phyloP scores from a whole-genome alignment of 371 early-diverging fungal genomes.

The Rhizopus arrhizus region DNA sequence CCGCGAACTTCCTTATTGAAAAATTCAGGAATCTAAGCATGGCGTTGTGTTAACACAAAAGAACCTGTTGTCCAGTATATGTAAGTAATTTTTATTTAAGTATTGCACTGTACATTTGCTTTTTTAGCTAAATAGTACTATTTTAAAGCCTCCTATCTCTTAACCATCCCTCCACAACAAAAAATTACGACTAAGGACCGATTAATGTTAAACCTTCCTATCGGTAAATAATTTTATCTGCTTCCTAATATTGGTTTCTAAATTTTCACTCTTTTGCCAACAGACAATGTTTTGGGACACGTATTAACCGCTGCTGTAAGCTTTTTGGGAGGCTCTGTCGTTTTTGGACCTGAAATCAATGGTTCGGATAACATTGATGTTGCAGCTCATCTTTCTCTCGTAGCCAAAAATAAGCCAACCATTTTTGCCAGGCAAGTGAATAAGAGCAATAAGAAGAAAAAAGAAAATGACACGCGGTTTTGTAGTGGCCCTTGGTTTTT shows the following conservation, averaged over 20 bases:
- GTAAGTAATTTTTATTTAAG: slow-evolving; percentile 9
- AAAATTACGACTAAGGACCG: slow-evolving; percentile 45
- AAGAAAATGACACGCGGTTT: not conserved
- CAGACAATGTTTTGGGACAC: slow-evolving; percentile 46
- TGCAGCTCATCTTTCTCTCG: slow-evolving; percentile 12
- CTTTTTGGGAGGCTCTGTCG: slow-evolving; percentile 68
- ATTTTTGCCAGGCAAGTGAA: slow-evolving; percentile 61
- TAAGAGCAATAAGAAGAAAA: not conserved
- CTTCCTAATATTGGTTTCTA: not conserved
- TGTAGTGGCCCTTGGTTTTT: slow-evolving; percentile 27
- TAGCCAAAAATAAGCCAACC: slow-evolving; percentile 73
- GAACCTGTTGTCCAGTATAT: slow-evolving; percentile 26
- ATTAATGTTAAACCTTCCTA: slow-evolving; percentile 41
- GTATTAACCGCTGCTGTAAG: slow-evolving; percentile 36
- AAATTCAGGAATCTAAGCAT: slow-evolving; percentile 22
- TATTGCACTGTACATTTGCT: not conserved
- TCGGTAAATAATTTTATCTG: slow-evolving; percentile 30
- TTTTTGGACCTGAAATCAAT: slow-evolving; percentile 68
- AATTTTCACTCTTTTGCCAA: not conserved
- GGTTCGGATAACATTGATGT: slow-evolving; percentile 48
- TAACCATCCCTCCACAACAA: slow-evolving; percentile 49
- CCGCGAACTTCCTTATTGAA: not conserved
- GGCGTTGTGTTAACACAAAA: slow-evolving; percentile 55
- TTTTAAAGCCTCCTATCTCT: slow-evolving; percentile 38
- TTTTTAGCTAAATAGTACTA: not conserved